phyloP scores from a whole-genome alignment of 495 filamentous ascomycete species.

The Xylaria palmicola region DNA sequence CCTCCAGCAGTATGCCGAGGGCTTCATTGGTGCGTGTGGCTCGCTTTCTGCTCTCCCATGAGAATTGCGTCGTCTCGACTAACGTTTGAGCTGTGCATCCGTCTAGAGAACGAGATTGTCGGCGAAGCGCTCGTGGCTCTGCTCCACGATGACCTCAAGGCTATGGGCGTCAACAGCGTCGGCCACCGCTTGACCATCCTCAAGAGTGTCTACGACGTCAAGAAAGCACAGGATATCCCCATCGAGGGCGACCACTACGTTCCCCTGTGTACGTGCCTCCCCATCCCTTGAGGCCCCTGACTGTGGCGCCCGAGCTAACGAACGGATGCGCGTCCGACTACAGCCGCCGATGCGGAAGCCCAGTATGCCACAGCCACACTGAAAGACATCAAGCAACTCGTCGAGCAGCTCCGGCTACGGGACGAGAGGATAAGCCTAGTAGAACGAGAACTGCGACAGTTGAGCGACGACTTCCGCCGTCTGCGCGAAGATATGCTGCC shows the following conservation, averaged over 20 bases:
- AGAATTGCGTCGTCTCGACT: constrained; percentile 28
- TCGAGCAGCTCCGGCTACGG: constrained; percentile 78
- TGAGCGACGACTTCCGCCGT: constrained; percentile 81
- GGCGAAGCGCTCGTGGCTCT: constrained; percentile 88
- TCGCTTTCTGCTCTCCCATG: not conserved
- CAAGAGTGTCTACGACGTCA: constrained; percentile 92
- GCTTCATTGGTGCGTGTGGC: constrained; percentile 67
- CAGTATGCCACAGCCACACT: constrained; percentile 83
- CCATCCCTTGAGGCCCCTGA: constrained; percentile 29
- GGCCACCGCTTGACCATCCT: constrained; percentile 93
- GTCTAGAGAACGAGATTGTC: constrained; percentile 84
- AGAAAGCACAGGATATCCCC: constrained; percentile 85
- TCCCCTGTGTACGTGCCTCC: constrained; percentile 71
- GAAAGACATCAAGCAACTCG: constrained; percentile 85
- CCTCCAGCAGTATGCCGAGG: constrained; percentile 77
- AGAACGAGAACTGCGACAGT: constrained; percentile 74
- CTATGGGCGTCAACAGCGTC: constrained; percentile 88
- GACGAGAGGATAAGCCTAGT: constrained; percentile 81
- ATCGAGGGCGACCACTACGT: constrained; percentile 93
- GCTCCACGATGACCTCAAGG: constrained; percentile 88
- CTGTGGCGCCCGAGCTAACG: constrained; percentile 22
- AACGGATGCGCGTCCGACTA: not conserved
- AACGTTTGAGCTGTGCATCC: constrained; percentile 19
- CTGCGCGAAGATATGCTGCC: constrained; percentile 89
- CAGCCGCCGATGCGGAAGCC: constrained; percentile 85